Conservation (phyloP, 306 rosid genomes). For the Pterocarpus santalinus region DNA sequence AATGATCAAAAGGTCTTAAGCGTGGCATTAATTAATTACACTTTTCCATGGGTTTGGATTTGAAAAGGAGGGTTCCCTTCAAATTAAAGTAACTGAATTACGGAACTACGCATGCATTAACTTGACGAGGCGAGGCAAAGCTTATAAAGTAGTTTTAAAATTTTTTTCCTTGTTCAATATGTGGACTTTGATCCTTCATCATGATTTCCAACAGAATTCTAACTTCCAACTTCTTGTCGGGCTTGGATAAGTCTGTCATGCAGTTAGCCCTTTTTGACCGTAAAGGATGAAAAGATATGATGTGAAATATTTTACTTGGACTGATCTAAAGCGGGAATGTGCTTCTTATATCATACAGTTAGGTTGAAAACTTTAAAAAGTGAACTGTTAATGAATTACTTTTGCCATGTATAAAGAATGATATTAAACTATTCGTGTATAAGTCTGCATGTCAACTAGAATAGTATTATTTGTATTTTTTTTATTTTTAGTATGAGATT, state of each 20-base stretch:
- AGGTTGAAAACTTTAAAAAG: not conserved
- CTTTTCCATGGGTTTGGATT: slow-evolving; percentile 29
- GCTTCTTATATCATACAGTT: slow-evolving; percentile 13
- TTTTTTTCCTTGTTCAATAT: slow-evolving; percentile 26
- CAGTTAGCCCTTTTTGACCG: slow-evolving; percentile 52
- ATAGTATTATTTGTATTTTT: too few species aligned
- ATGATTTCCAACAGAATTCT: slow-evolving; percentile 63
- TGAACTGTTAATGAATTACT: not conserved
- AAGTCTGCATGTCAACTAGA: too few species aligned
- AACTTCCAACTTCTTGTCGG: slow-evolving; percentile 66
- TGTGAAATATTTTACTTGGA: slow-evolving; percentile 22
- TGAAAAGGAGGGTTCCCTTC: slow-evolving; percentile 43
- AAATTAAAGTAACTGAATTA: slow-evolving; percentile 50
- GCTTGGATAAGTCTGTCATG: slow-evolving; percentile 41
- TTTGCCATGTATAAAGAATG: too few species aligned
- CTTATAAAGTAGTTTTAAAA: slow-evolving; percentile 37
- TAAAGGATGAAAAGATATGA: not conserved
- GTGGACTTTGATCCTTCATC: slow-evolving; percentile 48
- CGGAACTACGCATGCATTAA: slow-evolving; percentile 55
- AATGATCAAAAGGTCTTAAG: slow-evolving; percentile 53
- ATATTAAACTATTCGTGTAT: too few species aligned
- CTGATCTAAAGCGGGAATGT: not conserved
- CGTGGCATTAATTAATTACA: slow-evolving; percentile 48
- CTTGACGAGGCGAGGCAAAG: slow-evolving; percentile 1
- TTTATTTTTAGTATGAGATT: too few species aligned